phyloP scores from a whole-genome alignment of 345 rosid genomes.

The Theobroma cacao region DNA sequence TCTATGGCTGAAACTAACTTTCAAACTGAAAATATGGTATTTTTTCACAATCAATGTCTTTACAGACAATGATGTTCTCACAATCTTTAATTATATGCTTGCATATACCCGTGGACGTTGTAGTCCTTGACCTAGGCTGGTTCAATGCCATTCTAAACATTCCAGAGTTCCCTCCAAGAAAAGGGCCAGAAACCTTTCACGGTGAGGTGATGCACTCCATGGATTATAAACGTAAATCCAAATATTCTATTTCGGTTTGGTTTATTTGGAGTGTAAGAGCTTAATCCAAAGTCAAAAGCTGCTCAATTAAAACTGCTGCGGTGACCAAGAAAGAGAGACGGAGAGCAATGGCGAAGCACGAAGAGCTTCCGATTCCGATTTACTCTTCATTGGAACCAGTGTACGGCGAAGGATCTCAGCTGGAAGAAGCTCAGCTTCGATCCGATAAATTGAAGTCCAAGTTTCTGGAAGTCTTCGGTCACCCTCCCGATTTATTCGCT shows the following conservation, averaged over 20 bases:
- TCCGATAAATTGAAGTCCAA: constrained; percentile 61
- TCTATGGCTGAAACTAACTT: too few relatives aligned
- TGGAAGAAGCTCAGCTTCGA: constrained; percentile 73
- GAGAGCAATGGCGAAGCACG: constrained; percentile 63
- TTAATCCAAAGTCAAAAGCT: too few relatives aligned
- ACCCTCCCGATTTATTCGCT: constrained; percentile 66
- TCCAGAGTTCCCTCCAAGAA: too few relatives aligned
- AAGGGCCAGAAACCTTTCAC: too few relatives aligned
- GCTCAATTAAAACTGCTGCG: too few relatives aligned
- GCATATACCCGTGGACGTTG: constrained; percentile 26
- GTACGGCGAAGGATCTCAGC: constrained; percentile 71
- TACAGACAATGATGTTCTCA: not conserved
- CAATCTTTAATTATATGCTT: not conserved
- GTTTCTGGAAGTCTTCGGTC: constrained; percentile 60
- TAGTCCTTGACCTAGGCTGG: constrained; percentile 35
- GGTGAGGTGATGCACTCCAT: too few relatives aligned
- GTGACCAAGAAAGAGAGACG: not conserved
- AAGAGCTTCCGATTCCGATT: constrained; percentile 61
- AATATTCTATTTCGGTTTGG: too few relatives aligned
- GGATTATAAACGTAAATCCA: too few relatives aligned
- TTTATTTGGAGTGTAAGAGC: too few relatives aligned
- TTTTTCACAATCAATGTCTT: not conserved
- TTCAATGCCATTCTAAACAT: too few relatives aligned
- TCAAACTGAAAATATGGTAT: not conserved
- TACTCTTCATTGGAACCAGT: constrained; percentile 62